Conservation (phyloP, 225 moss, liverwort and hornwort species). For the Pleurozium schreberi region DNA sequence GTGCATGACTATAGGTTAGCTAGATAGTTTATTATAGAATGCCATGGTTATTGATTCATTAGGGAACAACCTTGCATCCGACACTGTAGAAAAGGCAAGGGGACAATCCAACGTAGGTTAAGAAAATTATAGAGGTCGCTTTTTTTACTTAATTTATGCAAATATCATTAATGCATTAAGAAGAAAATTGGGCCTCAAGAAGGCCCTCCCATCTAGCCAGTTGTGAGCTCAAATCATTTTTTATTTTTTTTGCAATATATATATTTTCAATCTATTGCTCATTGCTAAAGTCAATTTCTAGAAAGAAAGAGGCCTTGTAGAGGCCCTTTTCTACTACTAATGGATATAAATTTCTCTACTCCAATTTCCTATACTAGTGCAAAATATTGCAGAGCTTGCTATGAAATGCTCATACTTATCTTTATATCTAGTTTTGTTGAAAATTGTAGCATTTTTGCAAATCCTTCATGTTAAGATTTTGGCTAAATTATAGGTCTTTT, state of each 20-base stretch:
- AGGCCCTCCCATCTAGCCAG: too few relatives aligned
- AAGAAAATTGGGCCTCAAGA: too few relatives aligned
- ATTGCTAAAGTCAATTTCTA: too few relatives aligned
- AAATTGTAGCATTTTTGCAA: not conserved
- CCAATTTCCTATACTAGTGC: not conserved
- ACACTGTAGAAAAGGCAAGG: fast-evolving
- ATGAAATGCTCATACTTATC: not conserved
- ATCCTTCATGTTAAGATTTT: not conserved
- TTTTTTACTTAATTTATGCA: too few relatives aligned
- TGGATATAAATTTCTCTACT: not conserved
- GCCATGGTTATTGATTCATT: fast-evolving
- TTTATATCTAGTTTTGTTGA: not conserved
- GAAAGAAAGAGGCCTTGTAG: too few relatives aligned
- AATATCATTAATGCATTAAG: too few relatives aligned
- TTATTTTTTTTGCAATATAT: too few relatives aligned
- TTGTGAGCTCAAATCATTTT: too few relatives aligned
- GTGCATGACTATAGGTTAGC: too few relatives aligned
- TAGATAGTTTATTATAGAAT: not conserved
- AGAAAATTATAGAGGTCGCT: not conserved
- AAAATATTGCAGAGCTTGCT: too few relatives aligned
- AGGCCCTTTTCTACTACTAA: not conserved
- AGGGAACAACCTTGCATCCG: not conserved
- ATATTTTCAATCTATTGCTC: too few relatives aligned
- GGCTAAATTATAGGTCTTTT: not conserved
- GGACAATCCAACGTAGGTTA: fast-evolving